phyloP scores from a whole-genome alignment of 2,329 filamentous ascomycete genomes.

The Epichloe gansuensis region DNA sequence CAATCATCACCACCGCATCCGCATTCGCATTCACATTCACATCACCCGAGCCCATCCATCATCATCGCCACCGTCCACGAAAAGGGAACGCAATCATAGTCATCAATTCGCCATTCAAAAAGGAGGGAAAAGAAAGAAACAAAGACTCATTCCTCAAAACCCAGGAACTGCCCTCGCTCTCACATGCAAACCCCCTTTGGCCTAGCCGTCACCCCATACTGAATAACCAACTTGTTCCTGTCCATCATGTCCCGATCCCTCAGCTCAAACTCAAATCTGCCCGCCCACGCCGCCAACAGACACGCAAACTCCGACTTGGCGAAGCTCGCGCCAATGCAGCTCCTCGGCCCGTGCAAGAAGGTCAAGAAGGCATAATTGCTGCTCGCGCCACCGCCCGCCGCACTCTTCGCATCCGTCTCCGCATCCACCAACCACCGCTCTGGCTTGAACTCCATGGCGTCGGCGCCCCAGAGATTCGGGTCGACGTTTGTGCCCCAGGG shows the following conservation, averaged over 20 bases:
- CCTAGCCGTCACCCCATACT: conserved; percentile 57
- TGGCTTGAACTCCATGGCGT: conserved; percentile 65
- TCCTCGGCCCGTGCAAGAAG: conserved; percentile 75
- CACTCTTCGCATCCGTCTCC: conserved; percentile 15
- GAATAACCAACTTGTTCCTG: conserved; percentile 54
- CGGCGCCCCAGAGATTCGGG: conserved; percentile 59
- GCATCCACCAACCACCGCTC: conserved; percentile 55
- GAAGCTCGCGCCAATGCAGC: conserved; percentile 75
- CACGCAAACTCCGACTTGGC: conserved; percentile 78
- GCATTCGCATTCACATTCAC: too few relatives aligned
- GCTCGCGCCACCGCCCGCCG: conserved; percentile 49
- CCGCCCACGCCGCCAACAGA: conserved; percentile 64
- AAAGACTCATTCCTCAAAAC: conserved; percentile 26
- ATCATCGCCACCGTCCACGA: too few relatives aligned
- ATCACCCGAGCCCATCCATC: neutral
- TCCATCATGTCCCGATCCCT: conserved; percentile 48
- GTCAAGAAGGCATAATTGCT: conserved; percentile 71
- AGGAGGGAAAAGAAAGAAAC: too few relatives aligned
- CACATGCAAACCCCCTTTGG: conserved; percentile 60
- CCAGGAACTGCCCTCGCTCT: conserved; percentile 45
- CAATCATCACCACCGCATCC: neutral
- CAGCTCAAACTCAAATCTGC: conserved; percentile 55
- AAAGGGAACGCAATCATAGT: too few relatives aligned
- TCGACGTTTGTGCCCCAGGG: conserved; percentile 60
- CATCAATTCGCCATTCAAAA: too few relatives aligned